These are phyloP conservation scores for Cynara cardunculus DNA, from an alignment of 129 eudicot genomes.

Conservation along the genomic window DNA sequence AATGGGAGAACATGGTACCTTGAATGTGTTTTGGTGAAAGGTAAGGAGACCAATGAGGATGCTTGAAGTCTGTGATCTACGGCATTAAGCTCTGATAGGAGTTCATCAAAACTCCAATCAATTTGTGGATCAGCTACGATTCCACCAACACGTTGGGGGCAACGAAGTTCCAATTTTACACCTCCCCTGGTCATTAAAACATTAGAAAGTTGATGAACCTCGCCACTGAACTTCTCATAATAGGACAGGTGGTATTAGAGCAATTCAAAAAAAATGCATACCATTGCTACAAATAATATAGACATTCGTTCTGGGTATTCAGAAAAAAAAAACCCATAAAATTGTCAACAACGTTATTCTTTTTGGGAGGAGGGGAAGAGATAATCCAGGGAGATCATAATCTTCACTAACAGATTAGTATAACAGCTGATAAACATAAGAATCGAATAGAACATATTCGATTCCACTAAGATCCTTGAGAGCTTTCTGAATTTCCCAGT, in stretches of 20 bases:
- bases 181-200: constrained; percentile 41
- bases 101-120: constrained; percentile 79
- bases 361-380: not conserved
- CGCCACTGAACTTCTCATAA: not conserved
- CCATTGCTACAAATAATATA: not conserved
- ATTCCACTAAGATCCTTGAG: not conserved
- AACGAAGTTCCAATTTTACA: constrained; percentile 39
- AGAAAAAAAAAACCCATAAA: not conserved
- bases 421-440: not conserved
- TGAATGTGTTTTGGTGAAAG: constrained; percentile 38
- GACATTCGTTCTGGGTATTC: not conserved
- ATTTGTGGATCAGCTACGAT: constrained; percentile 65
- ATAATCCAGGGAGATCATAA: not conserved
- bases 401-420: not conserved
- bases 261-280: not conserved
- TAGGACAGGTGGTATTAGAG: not conserved
- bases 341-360: not conserved
- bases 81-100: constrained; percentile 61
- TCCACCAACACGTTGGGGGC: constrained; percentile 46
- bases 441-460: not conserved
- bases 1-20: constrained; percentile 30
- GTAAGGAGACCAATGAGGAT: constrained; percentile 33
- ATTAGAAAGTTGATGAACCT: not conserved
- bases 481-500: not conserved
- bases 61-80: constrained; percentile 59